Evolutionary conservation across 345 rosid genomes (phyloP).

Genomic region (Luvunga scandens): DNA sequence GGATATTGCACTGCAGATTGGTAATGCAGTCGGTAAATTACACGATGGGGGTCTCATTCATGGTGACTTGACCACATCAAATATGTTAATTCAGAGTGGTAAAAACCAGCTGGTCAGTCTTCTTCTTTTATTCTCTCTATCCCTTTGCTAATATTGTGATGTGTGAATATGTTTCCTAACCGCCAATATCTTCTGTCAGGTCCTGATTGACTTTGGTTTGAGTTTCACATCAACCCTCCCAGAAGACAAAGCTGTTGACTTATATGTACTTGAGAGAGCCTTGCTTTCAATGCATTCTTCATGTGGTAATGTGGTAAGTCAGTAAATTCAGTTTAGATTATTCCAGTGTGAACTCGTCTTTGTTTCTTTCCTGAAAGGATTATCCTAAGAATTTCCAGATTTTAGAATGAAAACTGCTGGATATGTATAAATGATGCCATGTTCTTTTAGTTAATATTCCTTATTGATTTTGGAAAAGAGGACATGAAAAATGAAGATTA

Average conservation of each 20-base stretch:
- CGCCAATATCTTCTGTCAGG: conserved; percentile 36
- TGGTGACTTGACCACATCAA: conserved; percentile 95
- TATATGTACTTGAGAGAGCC: conserved; percentile 95
- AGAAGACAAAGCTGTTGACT: conserved; percentile 93
- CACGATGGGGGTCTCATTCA: conserved; percentile 98
- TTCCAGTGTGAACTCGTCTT: neutral
- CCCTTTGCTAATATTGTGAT: neutral
- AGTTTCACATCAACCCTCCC: conserved; percentile 92
- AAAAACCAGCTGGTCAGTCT: conserved; percentile 68
- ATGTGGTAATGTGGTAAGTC: conserved; percentile 93
- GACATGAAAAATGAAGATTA: neutral
- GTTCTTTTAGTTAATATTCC: neutral
- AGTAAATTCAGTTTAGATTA: neutral
- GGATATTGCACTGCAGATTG: conserved; percentile 82
- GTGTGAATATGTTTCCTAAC: conserved; percentile 13
- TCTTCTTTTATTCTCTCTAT: neutral
- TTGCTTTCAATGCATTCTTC: conserved; percentile 92
- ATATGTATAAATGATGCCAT: neutral
- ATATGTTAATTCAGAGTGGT: conserved; percentile 68
- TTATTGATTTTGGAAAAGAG: neutral
- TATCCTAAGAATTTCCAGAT: neutral
- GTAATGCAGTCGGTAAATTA: conserved; percentile 76
- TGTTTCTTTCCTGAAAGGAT: neutral
- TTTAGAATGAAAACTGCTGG: neutral
- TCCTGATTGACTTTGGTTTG: conserved; percentile 90